A percentile compares a stretch with the other conserved stretches of the same genome.
phyloP scores from a whole-genome alignment of 225 moss, liverwort and hornwort genomes.

The Physcomitrium patens region DNA sequence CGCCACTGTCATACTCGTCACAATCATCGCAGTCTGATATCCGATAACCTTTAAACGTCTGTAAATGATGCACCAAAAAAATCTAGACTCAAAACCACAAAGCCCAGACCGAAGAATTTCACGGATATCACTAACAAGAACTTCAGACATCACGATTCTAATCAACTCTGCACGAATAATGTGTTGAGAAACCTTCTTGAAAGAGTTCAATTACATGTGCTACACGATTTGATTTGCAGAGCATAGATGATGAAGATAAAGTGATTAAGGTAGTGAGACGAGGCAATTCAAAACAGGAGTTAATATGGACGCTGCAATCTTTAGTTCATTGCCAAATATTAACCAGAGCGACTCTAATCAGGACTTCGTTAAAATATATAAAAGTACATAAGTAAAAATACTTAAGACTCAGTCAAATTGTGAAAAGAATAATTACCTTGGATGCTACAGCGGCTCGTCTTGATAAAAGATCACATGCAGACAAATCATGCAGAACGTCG shows the following conservation, averaged over 20 bases:
- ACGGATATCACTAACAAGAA: not conserved
- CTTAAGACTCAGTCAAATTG: slow-evolving; percentile 8
- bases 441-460: slow-evolving; percentile 42
- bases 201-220: not conserved
- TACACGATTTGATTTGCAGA: not conserved
- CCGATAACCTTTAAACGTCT: not conserved
- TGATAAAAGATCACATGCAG: slow-evolving; percentile 50
- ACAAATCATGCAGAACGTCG: slow-evolving; percentile 43
- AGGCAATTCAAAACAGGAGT: not conserved
- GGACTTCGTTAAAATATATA: not conserved
- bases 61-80: not conserved
- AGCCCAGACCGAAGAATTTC: no score
- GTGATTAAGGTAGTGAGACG: not conserved
- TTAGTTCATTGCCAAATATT: not conserved
- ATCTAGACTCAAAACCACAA: not conserved
- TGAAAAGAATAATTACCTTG: slow-evolving; percentile 32
- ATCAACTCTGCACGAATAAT: not conserved
- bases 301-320: not conserved
- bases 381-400: not conserved
- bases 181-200: not conserved
- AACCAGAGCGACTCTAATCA: slow-evolving; percentile 2
- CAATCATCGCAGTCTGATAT: not conserved
- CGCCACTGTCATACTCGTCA: slow-evolving; percentile 11
- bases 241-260: not conserved
- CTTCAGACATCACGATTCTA: not conserved